Conservation (phyloP, 2,329 filamentous ascomycete species). For the Ophiostoma triangulosporum region DNA sequence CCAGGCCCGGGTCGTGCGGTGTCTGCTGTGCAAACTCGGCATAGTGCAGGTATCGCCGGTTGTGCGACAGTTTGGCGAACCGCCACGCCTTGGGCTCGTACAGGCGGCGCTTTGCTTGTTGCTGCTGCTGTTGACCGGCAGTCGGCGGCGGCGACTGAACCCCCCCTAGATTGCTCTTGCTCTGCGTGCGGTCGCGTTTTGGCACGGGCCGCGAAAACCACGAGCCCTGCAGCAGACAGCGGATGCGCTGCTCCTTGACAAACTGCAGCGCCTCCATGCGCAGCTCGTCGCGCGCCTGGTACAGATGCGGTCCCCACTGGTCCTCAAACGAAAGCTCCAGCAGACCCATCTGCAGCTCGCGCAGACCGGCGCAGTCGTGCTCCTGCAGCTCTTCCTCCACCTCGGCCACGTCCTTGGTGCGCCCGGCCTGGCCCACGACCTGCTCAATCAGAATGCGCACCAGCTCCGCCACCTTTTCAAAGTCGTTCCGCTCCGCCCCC, state of each 20-base stretch:
- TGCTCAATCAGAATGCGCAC: constrained; percentile 82
- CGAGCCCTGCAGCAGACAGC: constrained; percentile 73
- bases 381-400: constrained; percentile 80
- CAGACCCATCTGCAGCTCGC: constrained; percentile 86
- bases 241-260: constrained; percentile 89
- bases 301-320: constrained; percentile 81
- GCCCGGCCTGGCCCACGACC: constrained; percentile 67
- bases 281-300: constrained; percentile 81
- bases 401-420: constrained; percentile 73
- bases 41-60: constrained; percentile 80
- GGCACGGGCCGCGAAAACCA: constrained; percentile 59
- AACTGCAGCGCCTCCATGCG: constrained; percentile 88
- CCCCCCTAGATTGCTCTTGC: background rate
- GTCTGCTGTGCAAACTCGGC: constrained; percentile 62
- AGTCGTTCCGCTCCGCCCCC: constrained; percentile 71
- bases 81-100: constrained; percentile 52
- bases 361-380: constrained; percentile 64
- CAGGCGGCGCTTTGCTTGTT: constrained; percentile 21
- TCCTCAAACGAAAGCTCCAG: constrained; percentile 86
- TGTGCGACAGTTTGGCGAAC: constrained; percentile 80
- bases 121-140: constrained; percentile 21
- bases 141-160: constrained; percentile 22
- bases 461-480: constrained; percentile 85
- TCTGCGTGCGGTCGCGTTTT: constrained; percentile 19
- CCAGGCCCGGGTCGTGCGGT: constrained; percentile 53